Percentiles rank a stretch among this genome's conserved stretches.
phyloP scores from a whole-genome alignment of 345 rosid genomes.

The Erodium maritimum region DNA sequence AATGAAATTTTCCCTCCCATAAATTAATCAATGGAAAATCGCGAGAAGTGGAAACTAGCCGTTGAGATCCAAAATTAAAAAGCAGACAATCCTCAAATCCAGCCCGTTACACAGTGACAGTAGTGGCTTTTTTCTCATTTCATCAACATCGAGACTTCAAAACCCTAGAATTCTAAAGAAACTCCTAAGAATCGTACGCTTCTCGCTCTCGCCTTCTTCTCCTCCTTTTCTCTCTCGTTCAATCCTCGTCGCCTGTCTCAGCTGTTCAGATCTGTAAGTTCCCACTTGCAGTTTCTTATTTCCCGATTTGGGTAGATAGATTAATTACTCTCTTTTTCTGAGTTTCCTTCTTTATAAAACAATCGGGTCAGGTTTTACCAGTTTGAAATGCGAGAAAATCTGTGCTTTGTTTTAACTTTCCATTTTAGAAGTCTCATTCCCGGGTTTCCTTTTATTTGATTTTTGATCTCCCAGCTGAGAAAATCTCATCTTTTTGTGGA shows the following conservation, averaged over 20 bases:
- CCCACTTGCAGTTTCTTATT: background rate
- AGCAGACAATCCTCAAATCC: background rate
- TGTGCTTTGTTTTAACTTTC: background rate
- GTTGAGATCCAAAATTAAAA: constrained; percentile 20
- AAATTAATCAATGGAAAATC: constrained; percentile 4
- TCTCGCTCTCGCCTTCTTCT: too few relatives aligned
- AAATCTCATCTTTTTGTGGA: background rate
- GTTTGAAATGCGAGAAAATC: background rate
- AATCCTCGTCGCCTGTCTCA: background rate
- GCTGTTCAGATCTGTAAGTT: background rate
- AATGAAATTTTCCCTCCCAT: too few relatives aligned
- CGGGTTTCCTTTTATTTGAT: too few relatives aligned
- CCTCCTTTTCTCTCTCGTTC: background rate
- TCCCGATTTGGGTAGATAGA: too few relatives aligned
- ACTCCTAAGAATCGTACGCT: too few relatives aligned
- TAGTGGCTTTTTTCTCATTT: constrained; percentile 10
- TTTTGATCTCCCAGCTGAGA: background rate
- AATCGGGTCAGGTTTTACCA: background rate
- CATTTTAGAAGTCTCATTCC: too few relatives aligned
- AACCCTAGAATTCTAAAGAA: background rate
- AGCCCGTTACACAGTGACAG: background rate
- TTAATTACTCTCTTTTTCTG: too few relatives aligned
- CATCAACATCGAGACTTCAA: background rate
- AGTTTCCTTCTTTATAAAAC: background rate
- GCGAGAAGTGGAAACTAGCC: constrained; percentile 22